These are phyloP conservation scores for Neofusicoccum sp. DNA, from an alignment of 2,329 filamentous ascomycete species.

Conservation along the genomic window DNA sequence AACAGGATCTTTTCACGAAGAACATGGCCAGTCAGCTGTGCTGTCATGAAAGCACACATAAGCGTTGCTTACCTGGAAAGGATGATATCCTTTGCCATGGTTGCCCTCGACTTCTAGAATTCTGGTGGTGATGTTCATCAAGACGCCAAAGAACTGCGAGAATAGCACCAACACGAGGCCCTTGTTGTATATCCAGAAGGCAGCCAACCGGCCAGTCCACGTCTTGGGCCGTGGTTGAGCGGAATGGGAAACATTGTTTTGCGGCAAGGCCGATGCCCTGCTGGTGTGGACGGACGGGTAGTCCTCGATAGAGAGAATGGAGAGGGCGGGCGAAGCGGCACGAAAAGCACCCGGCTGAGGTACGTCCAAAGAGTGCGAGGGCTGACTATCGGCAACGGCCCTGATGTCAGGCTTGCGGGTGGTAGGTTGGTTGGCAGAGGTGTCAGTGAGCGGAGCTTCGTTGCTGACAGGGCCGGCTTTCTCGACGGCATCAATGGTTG, in stretches of 20 bases:
- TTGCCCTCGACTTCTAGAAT: slow-evolving; percentile 70
- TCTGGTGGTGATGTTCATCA: slow-evolving; percentile 84
- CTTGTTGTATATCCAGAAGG: slow-evolving; percentile 67
- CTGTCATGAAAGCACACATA: too few species aligned
- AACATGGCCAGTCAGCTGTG: not conserved
- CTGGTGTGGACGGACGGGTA: slow-evolving; percentile 4
- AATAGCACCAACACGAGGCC: slow-evolving; percentile 73
- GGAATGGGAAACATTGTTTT: not conserved
- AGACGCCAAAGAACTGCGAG: slow-evolving; percentile 77
- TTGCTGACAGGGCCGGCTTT: not conserved
- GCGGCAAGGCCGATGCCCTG: not conserved
- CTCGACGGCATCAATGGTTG: not conserved
- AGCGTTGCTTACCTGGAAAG: slow-evolving; percentile 62
- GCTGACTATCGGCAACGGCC: not conserved
- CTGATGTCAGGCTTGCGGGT: not conserved
- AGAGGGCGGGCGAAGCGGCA: not conserved
- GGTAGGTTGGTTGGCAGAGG: not conserved
- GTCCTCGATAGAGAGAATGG: slow-evolving; percentile 7
- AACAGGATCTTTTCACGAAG: slow-evolving; percentile 65
- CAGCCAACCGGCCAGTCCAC: not conserved
- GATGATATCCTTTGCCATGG: slow-evolving; percentile 70
- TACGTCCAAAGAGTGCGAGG: not conserved
- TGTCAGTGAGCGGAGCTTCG: not conserved
- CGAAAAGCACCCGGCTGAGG: not conserved
- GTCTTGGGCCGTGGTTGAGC: not conserved